A percentile compares a stretch with the other conserved stretches of the same genome.
phyloP scores from a whole-genome alignment of 306 rosid genomes.

The Begonia masoniana region DNA sequence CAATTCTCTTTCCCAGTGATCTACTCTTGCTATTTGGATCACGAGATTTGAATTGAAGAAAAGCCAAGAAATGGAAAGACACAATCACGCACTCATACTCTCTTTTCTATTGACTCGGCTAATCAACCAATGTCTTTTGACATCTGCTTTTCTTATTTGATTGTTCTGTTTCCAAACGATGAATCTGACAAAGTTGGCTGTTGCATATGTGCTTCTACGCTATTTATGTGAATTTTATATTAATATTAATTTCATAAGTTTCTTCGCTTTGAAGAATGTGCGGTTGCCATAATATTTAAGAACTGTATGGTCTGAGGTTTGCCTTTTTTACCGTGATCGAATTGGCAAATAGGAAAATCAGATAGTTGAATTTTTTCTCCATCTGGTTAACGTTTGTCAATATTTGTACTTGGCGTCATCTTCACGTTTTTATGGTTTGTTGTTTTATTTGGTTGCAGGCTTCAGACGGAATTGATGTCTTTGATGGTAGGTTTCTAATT shows the following conservation, averaged over 20 bases:
- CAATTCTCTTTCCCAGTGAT: not conserved
- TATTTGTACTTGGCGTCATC: too few relatives aligned
- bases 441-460: conserved; percentile 29
- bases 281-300: not conserved
- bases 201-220: too few relatives aligned
- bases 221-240: too few relatives aligned
- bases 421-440: conserved; percentile 8
- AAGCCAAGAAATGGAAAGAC: not conserved
- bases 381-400: too few relatives aligned
- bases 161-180: too few relatives aligned
- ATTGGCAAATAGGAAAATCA: not conserved
- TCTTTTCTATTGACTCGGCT: too few relatives aligned
- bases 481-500: conserved; percentile 55
- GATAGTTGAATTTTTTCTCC: not conserved
- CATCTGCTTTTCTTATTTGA: too few relatives aligned
- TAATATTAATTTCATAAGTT: too few relatives aligned
- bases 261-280: too few relatives aligned
- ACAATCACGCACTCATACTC: not conserved
- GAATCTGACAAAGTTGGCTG: too few relatives aligned
- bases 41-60: not conserved
- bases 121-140: too few relatives aligned
- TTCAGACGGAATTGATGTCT: conserved; percentile 96
- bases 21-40: too few relatives aligned
- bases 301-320: conserved; percentile 1
- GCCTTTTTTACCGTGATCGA: not conserved